Base-by-base conservation (phyloP, 2,329 filamentous ascomycete genomes). In the Pseudocercospora musae region DNA sequence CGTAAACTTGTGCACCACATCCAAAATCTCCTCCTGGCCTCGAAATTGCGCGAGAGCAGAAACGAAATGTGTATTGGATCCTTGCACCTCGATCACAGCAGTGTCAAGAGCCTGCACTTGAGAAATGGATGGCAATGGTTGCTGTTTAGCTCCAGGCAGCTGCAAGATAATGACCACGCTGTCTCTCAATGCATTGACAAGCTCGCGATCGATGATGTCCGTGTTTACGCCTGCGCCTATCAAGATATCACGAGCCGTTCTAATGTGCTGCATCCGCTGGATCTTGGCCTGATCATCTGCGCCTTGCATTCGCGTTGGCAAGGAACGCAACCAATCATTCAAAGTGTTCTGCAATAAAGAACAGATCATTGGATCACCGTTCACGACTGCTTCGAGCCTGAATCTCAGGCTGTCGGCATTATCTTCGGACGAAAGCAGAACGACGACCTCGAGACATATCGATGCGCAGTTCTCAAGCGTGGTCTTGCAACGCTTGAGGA, bases 301-400 rank as follows among this genome's bases (percentile, higher is more conserved):
- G 8, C 87, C 86, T 73, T 94, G 91, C 87, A 97, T 93, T 13
- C 91, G 77, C 15, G 92, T 85, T 4, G 94, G 89, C 18, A 99
- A 83, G 44, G 91, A 88, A 2, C 86, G 85, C 23, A 93, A 84
- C 92, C 93, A 97, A 57, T 87, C 87, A 74, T 94, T 90, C 0
- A 96, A 81, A 0, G 85, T 89, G 27, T 82, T 84, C 69, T 91
- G 90, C 25, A 94, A 79, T 2, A 85, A 78, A 21, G 89, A 86
- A 3, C 83, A 78, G 1, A 93, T 80, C 54, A 84, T 79, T 1
- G 82, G 77, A 68, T 92, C 87, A 10, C 87, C 85, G 42, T 78
- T 82, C 5, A 88, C 79, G 25, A 96, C 78, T 64, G 87, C 83
- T 27, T 81, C 81, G 4, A 96, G 74, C 49, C 68, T 63, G 72